These are phyloP conservation scores for Skeletonema marinoi DNA, from an alignment of 108 stramenopile species.

Conservation along the genomic window DNA sequence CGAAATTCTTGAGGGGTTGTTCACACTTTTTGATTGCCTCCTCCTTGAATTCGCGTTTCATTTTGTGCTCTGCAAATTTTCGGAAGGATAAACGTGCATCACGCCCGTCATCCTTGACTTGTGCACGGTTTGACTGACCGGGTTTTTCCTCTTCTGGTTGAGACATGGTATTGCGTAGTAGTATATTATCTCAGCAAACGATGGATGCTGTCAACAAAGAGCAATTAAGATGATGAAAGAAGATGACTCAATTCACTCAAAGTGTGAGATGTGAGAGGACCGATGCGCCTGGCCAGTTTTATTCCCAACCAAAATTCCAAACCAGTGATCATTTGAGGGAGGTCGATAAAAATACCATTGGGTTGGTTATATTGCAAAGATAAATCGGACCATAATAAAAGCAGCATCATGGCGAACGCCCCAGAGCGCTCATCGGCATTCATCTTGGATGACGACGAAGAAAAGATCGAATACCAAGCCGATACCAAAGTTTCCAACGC, in stretches of 20 bases:
- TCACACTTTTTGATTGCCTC: slow-evolving; percentile 80
- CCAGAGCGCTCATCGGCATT: slow-evolving; percentile 86
- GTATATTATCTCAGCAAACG: not conserved
- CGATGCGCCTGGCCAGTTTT: too few relatives aligned
- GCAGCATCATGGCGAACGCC: slow-evolving; percentile 48
- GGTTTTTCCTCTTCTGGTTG: slow-evolving; percentile 13
- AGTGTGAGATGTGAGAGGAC: too few relatives aligned
- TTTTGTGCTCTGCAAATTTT: slow-evolving; percentile 81
- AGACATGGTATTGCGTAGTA: slow-evolving; percentile 8
- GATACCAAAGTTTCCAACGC: slow-evolving; percentile 95
- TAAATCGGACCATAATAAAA: too few relatives aligned
- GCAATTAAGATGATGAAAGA: too few relatives aligned
- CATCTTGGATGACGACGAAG: slow-evolving; percentile 83
- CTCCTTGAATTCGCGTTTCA: slow-evolving; percentile 83
- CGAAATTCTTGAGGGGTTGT: slow-evolving; percentile 71
- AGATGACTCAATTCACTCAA: too few relatives aligned
- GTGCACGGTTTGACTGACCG: slow-evolving; percentile 11
- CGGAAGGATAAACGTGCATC: slow-evolving; percentile 65
- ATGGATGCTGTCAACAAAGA: too few relatives aligned
- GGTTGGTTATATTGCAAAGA: too few relatives aligned
- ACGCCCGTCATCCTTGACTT: slow-evolving; percentile 52
- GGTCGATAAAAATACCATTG: too few relatives aligned
- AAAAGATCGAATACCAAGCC: slow-evolving; percentile 77
- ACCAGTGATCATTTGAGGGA: too few relatives aligned
- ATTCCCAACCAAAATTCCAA: too few relatives aligned